Percentiles rank a stretch among this genome's conserved stretches.
These are phyloP conservation scores for Aspergillus ochraceoroseus DNA, from an alignment of 2,329 filamentous ascomycete genomes.

Conservation along the genomic window DNA sequence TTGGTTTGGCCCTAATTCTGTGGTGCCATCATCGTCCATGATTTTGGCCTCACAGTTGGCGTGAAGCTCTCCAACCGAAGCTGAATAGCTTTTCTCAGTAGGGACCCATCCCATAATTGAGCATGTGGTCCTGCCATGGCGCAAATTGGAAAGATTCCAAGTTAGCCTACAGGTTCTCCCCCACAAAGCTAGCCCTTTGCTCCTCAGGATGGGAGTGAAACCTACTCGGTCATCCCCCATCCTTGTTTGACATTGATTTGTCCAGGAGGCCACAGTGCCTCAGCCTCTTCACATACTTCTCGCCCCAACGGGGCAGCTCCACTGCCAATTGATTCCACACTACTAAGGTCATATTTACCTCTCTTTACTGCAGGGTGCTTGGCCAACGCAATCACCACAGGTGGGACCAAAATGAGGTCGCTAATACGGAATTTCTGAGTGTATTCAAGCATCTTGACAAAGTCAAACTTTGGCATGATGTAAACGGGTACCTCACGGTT, in stretches of 20 bases:
- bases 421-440: conserved; percentile 66
- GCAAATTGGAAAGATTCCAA: neutral
- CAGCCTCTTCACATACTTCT: conserved; percentile 54
- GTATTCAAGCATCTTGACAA: conserved; percentile 63
- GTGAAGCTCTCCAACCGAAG: conserved; percentile 58
- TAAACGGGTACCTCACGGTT: conserved; percentile 59
- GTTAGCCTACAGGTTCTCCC: no score
- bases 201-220: neutral
- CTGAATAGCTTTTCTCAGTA: conserved; percentile 40
- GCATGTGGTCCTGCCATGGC: conserved; percentile 54
- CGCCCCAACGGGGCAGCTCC: conserved; percentile 64
- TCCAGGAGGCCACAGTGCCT: conserved; percentile 52
- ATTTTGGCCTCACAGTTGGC: conserved; percentile 67
- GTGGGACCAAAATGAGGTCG: conserved; percentile 63
- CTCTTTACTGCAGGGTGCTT: conserved; percentile 61
- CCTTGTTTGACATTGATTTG: conserved; percentile 60
- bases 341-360: conserved; percentile 61
- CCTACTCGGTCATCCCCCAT: conserved; percentile 80
- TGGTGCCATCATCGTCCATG: conserved; percentile 48
- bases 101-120: conserved; percentile 63
- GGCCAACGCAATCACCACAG: conserved; percentile 66
- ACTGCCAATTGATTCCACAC: conserved; percentile 54
- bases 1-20: conserved; percentile 51
- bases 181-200: neutral
- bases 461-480: conserved; percentile 74